phyloP scores from a whole-genome alignment of 2,329 filamentous ascomycete species.

The Scedosporium minutisporum region DNA sequence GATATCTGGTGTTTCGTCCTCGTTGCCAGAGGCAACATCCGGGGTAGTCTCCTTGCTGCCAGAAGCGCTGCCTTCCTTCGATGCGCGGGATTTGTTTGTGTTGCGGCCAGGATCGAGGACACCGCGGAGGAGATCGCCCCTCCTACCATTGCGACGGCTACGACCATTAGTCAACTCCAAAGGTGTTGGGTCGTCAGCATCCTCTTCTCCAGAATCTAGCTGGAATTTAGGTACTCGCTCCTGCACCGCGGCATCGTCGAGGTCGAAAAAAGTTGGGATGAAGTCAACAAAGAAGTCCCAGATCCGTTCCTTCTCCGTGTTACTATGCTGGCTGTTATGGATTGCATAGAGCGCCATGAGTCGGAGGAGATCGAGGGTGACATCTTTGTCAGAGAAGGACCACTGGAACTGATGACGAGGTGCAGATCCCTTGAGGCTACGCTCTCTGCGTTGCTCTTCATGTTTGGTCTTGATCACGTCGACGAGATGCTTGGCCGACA shows the following conservation, averaged over 20 bases:
- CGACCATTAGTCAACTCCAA: constrained; percentile 62
- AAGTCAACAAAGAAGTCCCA: constrained; percentile 69
- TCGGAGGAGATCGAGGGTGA: constrained; percentile 53
- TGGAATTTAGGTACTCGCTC: constrained; percentile 60
- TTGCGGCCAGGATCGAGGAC: constrained; percentile 72
- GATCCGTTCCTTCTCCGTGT: constrained; percentile 63
- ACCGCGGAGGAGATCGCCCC: constrained; percentile 71
- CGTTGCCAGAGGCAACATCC: constrained; percentile 65
- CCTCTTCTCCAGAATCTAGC: constrained; percentile 64
- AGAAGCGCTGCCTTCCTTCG: constrained; percentile 73
- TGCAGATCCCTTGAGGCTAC: constrained; percentile 50
- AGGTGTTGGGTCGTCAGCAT: constrained; percentile 62
- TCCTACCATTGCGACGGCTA: constrained; percentile 63
- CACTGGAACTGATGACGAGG: constrained; percentile 67
- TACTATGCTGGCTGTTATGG: constrained; percentile 60
- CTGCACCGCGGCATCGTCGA: constrained; percentile 59
- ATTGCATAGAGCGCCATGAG: constrained; percentile 57
- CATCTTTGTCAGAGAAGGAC: constrained; percentile 60
- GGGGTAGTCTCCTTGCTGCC: constrained; percentile 85
- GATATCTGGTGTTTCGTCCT: constrained; percentile 63
- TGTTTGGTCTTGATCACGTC: constrained; percentile 87
- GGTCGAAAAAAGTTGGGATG: constrained; percentile 65
- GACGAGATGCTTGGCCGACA: constrained; percentile 81
- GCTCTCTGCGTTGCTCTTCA: constrained; percentile 74
- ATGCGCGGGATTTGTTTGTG: constrained; percentile 51